Percentiles rank a stretch among this genome's conserved stretches.
phyloP scores from a whole-genome alignment of 768 basidiomycete species.

The Lactarius trivialis region DNA sequence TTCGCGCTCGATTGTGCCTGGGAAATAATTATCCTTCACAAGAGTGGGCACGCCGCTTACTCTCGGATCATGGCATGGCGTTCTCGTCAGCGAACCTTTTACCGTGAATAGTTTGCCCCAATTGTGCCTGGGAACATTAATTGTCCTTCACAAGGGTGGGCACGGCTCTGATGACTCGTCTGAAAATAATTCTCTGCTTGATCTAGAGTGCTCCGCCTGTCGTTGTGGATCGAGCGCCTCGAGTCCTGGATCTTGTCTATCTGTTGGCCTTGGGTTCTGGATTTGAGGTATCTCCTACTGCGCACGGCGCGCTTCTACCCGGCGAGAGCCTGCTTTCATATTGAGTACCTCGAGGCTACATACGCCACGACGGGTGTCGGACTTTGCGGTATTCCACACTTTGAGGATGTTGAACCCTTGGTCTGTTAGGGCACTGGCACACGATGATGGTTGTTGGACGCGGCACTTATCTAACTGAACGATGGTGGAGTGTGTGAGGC shows the following conservation, averaged over 20 bases:
- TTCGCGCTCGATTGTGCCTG: background rate
- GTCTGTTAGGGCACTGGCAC: background rate
- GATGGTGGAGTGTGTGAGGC: no score
- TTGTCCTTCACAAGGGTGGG: background rate
- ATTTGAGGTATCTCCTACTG: background rate
- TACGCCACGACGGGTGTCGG: background rate
- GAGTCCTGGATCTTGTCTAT: background rate
- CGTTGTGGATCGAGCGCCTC: background rate
- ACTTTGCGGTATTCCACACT: background rate
- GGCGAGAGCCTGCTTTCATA: background rate
- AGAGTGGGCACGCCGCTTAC: no score
- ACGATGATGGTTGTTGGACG: background rate
- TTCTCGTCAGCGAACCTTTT: conserved; percentile 15
- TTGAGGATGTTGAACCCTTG: background rate
- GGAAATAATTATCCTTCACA: background rate
- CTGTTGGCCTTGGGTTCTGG: background rate
- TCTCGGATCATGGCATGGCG: background rate
- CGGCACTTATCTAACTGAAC: no score
- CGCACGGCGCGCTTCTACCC: background rate
- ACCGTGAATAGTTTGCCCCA: background rate
- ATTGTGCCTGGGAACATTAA: background rate
- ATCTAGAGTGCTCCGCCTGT: background rate
- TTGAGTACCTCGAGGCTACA: background rate
- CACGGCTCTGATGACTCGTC: background rate
- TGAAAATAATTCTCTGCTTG: no score